These are phyloP conservation scores for Cephalotrichum gorgonifer DNA, from an alignment of 2,329 filamentous ascomycete genomes.

Conservation along the genomic window DNA sequence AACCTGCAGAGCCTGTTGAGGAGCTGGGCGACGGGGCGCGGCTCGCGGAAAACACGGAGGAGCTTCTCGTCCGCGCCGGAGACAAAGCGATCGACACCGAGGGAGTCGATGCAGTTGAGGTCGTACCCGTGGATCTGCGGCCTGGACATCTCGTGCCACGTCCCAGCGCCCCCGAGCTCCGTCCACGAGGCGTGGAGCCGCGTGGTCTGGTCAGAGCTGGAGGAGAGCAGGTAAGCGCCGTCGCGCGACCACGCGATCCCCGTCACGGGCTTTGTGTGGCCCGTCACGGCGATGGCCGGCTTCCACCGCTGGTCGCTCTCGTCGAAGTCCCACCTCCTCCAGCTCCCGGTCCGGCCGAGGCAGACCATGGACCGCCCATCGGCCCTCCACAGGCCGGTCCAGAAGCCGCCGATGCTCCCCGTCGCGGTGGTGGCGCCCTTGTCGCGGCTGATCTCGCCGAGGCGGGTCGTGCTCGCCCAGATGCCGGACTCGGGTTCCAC, in stretches of 20 bases:
- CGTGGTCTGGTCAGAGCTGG: conserved; percentile 86
- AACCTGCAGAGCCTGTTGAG: conserved; percentile 43
- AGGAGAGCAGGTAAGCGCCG: conserved; percentile 79
- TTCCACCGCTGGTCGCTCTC: conserved; percentile 56
- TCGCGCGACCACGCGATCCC: conserved; percentile 75
- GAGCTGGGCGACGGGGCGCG: conserved; percentile 69
- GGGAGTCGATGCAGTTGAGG: conserved; percentile 80
- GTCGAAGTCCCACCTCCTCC: conserved; percentile 73
- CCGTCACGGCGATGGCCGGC: conserved; percentile 67
- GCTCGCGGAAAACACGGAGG: conserved; percentile 89
- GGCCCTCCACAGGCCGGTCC: conserved; percentile 73
- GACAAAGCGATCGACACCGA: conserved; percentile 68
- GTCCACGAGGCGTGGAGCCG: conserved; percentile 76
- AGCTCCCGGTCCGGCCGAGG: conserved; percentile 84
- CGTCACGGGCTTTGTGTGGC: conserved; percentile 73
- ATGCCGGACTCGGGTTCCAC: conserved; percentile 74
- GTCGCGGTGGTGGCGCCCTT: conserved; percentile 96
- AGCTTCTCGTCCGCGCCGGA: conserved; percentile 96
- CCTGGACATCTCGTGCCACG: conserved; percentile 92
- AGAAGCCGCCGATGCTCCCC: conserved; percentile 91
- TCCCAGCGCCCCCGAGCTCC: conserved; percentile 26
- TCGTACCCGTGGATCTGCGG: conserved; percentile 98
- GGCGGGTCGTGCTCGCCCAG: conserved; percentile 75
- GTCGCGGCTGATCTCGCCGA: conserved; percentile 88
- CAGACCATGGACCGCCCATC: conserved; percentile 65